Evolutionary conservation across 1,284 basidiomycete species (phyloP), one percentile per base, ranked within the genome.

Genomic region (Leccinum glutinopallens): DNA sequence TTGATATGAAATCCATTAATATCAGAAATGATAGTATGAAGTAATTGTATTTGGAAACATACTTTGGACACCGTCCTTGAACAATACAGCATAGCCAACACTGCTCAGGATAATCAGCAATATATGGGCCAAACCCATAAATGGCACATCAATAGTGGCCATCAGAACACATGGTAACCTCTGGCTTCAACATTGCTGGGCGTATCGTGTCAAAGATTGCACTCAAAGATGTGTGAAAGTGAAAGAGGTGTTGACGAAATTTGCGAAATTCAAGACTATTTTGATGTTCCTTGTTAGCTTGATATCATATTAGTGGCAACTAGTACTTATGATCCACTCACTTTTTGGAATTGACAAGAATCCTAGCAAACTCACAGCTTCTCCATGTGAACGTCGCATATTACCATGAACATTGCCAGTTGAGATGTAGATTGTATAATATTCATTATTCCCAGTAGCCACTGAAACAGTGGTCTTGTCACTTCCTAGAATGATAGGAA

Each of bases 381-480:
- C 51, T 15, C 25, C 51, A 53, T 46, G 51, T 53, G 51, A 53
- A 2, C 22, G 25, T 25, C 51, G 9, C 51, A 53, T 53, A 29
- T 53, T 53, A 29, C 8, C 29, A 6, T 53, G 51, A 4, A 53
- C 51, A 53, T 53, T 53, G 12, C 51, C 51, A 53, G 13, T 53
- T 53, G 51, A 53, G 51, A 53, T 53, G 51, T 53, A 53, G 8
- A 53, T 22, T 7, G 51, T 22, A 29, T 53, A 53, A 4, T 53
- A 53, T 15, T 53, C 51, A 53, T 53, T 53, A 25, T 53, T 53
- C 3, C 51, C 51, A 53, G 51, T 53, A 29, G 51, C 51, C 51
- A 53, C 51, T 53, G 51, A 53, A 7, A 53, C 51, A 29, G 25
- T 53, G 15, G 51, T 53, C 8, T 53, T 53, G 9, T 53, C 51